phyloP scores from a whole-genome alignment of 345 rosid genomes.

The Anacardium occidentale region DNA sequence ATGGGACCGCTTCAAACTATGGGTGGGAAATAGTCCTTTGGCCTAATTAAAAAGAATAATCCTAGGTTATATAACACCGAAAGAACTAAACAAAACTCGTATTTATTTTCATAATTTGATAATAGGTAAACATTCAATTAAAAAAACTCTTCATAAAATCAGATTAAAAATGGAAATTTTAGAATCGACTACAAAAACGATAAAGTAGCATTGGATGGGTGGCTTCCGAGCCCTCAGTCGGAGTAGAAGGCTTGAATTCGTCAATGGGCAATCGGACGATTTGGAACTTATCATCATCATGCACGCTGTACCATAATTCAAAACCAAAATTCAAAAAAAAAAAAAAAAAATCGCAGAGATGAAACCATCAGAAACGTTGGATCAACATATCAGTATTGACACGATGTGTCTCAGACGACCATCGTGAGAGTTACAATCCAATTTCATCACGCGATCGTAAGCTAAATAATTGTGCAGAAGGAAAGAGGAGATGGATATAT shows the following conservation, averaged over 20 bases:
- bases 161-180: no score
- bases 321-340: background rate
- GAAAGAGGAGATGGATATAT: no score
- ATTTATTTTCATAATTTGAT: no score
- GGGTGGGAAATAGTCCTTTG: no score
- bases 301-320: background rate
- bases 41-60: no score
- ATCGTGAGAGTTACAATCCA: slow-evolving; percentile 63
- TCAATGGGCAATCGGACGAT: slow-evolving; percentile 22
- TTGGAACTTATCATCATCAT: slow-evolving; percentile 18
- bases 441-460: slow-evolving; percentile 45
- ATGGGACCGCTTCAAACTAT: no score
- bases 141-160: no score
- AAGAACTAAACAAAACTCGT: no score
- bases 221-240: slow-evolving; percentile 26
- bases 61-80: no score
- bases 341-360: background rate
- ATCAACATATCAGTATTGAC: slow-evolving; percentile 37
- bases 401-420: slow-evolving; percentile 67
- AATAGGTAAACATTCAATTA: no score
- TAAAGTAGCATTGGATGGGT: no score
- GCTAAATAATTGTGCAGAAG: background rate
- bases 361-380: slow-evolving; percentile 47
- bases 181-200: background rate
- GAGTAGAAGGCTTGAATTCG: slow-evolving; percentile 29